Base-by-base conservation (phyloP, 345 rosid genomes). In the Murraya koenigii region DNA sequence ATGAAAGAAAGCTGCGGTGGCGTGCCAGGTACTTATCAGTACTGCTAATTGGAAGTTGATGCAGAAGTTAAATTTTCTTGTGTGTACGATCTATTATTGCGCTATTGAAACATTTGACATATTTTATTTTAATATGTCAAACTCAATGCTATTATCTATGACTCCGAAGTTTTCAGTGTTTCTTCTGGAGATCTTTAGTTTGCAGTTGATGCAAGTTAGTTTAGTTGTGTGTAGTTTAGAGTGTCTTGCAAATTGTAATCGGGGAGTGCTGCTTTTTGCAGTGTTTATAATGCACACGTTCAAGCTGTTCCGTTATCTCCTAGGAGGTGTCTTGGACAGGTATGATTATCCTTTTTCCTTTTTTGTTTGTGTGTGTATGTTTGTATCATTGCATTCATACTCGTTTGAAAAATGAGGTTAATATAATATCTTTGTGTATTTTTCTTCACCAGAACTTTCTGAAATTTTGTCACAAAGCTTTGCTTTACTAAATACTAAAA, bases 1-100 rank as follows among this genome's bases (percentile, higher is more conserved):
- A 83, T 9, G 86, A 86, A 67, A 82, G 89, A 70, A 94, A 88
- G 85, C 88, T 92, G 80, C 87, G 80, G 10, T 92, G 94, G 98
- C 95, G 92, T 64, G 88, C 88, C 56, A 92, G 98, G 97, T 94
- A 83, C 25, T 44, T 44, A 44, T 2, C 49, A 44, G 49, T 44
- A 7, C 35, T 33, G n/a, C 68, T 63, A 63, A 17, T 3, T 30
- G 66, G 23, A 32, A 19, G 33, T 19, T 32, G 68, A 63, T 19
- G 38, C 38, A 62, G 17, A 30, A 62, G 49, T 28, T 30, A 62
- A 30, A 28, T 6, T 64, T 33, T 8, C 35, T 19, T 17, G 23
- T 33, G 44, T 33, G 4, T 63, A 3, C 11, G 20, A 17, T 33
- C 41, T 33, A 44, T 13, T 13, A 11, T 44, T 44, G 49, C 15